A percentile compares a stretch with the other conserved stretches of the same genome.
These are phyloP conservation scores for Didymella arachidicola DNA, from an alignment of 2,329 filamentous ascomycete species.

Conservation along the genomic window DNA sequence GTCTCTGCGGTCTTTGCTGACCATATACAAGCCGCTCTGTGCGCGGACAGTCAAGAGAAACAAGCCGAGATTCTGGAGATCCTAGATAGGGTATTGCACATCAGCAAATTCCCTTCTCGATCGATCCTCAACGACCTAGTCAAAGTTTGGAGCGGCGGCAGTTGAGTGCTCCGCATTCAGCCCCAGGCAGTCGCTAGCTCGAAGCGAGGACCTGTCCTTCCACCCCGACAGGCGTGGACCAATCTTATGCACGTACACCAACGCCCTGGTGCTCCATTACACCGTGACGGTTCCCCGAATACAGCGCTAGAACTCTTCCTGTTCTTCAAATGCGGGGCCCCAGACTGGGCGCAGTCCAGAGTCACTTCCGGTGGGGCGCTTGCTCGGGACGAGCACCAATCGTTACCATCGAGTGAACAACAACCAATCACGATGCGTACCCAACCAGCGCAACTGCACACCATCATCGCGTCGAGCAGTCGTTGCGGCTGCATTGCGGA, in stretches of 20 bases:
- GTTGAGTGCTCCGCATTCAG: neutral
- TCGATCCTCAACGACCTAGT: conserved; percentile 37
- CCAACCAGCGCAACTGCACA: neutral
- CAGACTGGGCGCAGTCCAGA: neutral
- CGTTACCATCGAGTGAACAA: neutral
- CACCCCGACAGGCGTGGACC: neutral
- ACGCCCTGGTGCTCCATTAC: neutral
- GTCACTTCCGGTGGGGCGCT: neutral
- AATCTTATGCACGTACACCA: neutral
- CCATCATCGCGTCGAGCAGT: conserved; percentile 11
- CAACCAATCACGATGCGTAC: neutral
- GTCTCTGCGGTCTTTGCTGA: neutral
- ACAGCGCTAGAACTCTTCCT: neutral
- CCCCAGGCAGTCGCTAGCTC: neutral
- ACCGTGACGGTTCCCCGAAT: neutral
- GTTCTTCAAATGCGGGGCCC: conserved; percentile 2
- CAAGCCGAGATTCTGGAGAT: conserved; percentile 29
- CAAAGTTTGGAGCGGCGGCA: conserved; percentile 34
- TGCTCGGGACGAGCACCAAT: conserved; percentile 17
- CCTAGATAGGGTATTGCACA: conserved; percentile 25
- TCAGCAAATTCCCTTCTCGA: conserved; percentile 40
- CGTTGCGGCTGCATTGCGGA: neutral
- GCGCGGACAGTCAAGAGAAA: conserved; percentile 32
- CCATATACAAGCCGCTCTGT: conserved; percentile 25
- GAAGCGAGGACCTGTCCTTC: neutral